Conservation (phyloP, 768 basidiomycete genomes). For the Amanita pallidorosea region DNA sequence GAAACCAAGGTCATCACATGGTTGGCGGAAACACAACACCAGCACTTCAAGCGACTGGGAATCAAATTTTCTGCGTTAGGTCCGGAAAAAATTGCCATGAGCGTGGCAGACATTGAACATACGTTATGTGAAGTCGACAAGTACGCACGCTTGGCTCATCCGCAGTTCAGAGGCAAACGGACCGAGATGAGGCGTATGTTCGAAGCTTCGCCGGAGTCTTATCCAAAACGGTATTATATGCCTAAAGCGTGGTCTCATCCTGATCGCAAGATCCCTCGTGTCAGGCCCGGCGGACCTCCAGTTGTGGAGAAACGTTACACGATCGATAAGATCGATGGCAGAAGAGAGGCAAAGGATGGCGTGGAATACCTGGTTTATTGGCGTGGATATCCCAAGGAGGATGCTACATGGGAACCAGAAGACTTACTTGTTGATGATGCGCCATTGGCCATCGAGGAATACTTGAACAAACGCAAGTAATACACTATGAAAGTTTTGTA, state of each 20-base stretch:
- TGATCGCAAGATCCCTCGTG: constrained; percentile 28
- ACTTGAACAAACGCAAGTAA: constrained; percentile 8
- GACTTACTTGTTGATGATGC: constrained; percentile 35
- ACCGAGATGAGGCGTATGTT: constrained; percentile 28
- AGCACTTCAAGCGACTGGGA: constrained; percentile 52
- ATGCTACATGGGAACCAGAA: constrained; percentile 54
- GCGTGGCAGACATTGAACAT: constrained; percentile 69
- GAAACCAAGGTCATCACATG: constrained; percentile 55
- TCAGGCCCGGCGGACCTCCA: constrained; percentile 25
- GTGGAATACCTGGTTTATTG: constrained; percentile 41
- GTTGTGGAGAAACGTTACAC: constrained; percentile 34
- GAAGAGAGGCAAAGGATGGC: constrained; percentile 20
- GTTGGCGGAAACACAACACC: constrained; percentile 46
- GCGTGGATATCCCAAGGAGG: constrained; percentile 38
- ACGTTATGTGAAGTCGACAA: constrained; percentile 73
- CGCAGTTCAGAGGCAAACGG: constrained; percentile 31
- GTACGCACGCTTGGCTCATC: constrained; percentile 52
- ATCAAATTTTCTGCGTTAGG: constrained; percentile 43
- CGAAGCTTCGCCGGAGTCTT: constrained; percentile 14
- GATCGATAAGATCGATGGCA: constrained; percentile 22
- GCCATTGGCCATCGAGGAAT: constrained; percentile 31
- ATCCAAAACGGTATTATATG: constrained; percentile 20
- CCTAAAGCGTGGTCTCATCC: constrained; percentile 49
- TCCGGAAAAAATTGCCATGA: constrained; percentile 36
- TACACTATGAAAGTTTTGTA: not conserved